A percentile compares a stretch with the other conserved stretches of the same genome.
These are phyloP conservation scores for Ophiocordyceps australis DNA, from an alignment of 2,329 filamentous ascomycete genomes.

Conservation along the genomic window DNA sequence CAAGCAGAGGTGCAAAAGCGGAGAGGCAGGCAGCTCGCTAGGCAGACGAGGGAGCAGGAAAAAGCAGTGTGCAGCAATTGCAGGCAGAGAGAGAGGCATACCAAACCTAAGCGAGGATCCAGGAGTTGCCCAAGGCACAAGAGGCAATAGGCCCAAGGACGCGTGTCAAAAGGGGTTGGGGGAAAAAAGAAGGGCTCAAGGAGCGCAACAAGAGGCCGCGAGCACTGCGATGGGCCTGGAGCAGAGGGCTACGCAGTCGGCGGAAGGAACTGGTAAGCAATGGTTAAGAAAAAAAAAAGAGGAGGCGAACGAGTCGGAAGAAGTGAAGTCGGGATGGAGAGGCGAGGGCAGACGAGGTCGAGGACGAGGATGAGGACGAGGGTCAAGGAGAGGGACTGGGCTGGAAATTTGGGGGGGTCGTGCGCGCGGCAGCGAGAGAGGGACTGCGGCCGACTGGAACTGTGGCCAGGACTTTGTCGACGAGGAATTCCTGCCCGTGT, in stretches of 20 bases:
- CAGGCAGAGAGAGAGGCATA: no score
- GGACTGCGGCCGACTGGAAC: neutral
- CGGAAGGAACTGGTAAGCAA: constrained; percentile 15
- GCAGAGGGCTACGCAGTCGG: constrained; percentile 4
- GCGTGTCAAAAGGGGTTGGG: constrained; percentile 15
- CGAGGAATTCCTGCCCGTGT: constrained; percentile 1
- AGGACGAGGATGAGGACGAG: constrained; percentile 9
- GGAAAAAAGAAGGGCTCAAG: constrained; percentile 10
- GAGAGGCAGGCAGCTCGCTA: no score
- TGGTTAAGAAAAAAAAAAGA: constrained; percentile 4
- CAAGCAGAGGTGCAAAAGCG: no score
- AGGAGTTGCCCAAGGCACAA: constrained; percentile 2
- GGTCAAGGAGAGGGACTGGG: no score
- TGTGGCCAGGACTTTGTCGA: no score
- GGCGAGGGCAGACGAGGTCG: no score
- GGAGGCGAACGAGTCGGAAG: constrained; percentile 5
- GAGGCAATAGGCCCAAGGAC: no score
- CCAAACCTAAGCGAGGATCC: no score
- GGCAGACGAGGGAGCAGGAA: no score
- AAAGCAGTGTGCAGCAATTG: no score
- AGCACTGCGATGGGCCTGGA: constrained; percentile 2
- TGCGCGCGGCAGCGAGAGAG: constrained; percentile 2
- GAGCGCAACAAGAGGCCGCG: constrained; percentile 8
- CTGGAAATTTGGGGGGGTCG: constrained; percentile 7
- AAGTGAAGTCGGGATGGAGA: constrained; percentile 8